These are phyloP conservation scores for Diutina neorugosa DNA, from an alignment of 1,139 yeast genomes.

Conservation along the genomic window DNA sequence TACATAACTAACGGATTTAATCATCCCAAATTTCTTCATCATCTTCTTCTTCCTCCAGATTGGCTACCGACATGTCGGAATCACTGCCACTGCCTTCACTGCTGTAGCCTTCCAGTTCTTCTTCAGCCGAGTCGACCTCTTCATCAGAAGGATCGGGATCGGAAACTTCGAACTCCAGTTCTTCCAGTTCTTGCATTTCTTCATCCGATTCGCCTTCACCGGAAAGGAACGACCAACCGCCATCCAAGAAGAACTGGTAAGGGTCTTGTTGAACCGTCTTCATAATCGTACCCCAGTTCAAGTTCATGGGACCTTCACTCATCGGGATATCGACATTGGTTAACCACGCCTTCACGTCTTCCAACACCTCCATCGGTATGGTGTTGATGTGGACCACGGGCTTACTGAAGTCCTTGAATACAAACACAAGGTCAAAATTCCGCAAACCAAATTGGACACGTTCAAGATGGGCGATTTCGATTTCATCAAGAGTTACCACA, in stretches of 20 bases:
- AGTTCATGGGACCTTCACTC: constrained; percentile 90
- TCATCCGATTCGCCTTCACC: constrained; percentile 56
- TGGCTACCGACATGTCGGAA: constrained; percentile 16
- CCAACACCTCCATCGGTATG: constrained; percentile 85
- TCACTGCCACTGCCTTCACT: constrained; percentile 22
- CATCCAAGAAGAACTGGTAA: constrained; percentile 83
- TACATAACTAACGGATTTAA: background rate
- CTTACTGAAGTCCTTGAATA: constrained; percentile 77
- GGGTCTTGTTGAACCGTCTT: constrained; percentile 89
- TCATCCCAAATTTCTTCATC: constrained; percentile 24
- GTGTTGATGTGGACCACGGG: constrained; percentile 92
- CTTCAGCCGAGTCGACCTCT: constrained; percentile 28
- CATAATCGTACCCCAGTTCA: constrained; percentile 95
- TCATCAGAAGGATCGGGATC: constrained; percentile 70
- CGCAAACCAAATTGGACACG: constrained; percentile 95
- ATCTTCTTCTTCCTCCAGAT: constrained; percentile 30
- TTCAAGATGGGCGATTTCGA: constrained; percentile 91
- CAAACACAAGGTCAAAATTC: constrained; percentile 91
- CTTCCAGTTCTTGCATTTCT: constrained; percentile 49
- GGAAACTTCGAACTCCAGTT: constrained; percentile 46
- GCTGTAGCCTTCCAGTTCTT: constrained; percentile 16
- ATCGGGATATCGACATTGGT: constrained; percentile 92
- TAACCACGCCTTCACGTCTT: constrained; percentile 90
- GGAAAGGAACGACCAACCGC: constrained; percentile 92
- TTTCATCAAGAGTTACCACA: constrained; percentile 82